phyloP scores from a whole-genome alignment of 108 stramenopile species.

The Nitzschia palea region DNA sequence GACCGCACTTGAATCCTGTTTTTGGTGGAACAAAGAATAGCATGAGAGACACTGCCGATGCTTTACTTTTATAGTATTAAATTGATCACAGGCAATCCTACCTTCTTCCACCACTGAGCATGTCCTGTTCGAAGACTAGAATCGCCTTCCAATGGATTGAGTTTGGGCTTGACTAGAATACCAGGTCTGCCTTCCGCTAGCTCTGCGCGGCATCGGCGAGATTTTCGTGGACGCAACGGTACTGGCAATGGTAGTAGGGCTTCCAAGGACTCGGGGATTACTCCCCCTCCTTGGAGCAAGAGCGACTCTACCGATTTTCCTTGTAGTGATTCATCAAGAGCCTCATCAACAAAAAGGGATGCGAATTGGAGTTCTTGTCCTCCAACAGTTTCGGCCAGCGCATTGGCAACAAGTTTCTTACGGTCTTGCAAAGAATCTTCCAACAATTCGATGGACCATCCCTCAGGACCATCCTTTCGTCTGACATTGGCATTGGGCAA shows the following conservation, averaged over 20 bases:
- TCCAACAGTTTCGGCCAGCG: slow-evolving; percentile 20
- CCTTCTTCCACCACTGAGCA: slow-evolving; percentile 83
- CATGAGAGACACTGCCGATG: slow-evolving; percentile 1
- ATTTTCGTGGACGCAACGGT: slow-evolving; percentile 59
- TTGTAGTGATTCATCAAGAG: slow-evolving; percentile 12
- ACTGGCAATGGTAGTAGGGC: slow-evolving; percentile 64
- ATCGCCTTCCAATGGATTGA: slow-evolving; percentile 91
- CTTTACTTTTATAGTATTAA: not conserved
- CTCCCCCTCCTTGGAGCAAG: slow-evolving; percentile 18
- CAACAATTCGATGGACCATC: slow-evolving; percentile 61
- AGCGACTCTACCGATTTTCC: slow-evolving; percentile 13
- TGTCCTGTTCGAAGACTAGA: slow-evolving; percentile 72
- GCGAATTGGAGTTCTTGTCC: slow-evolving; percentile 13
- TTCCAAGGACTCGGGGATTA: not conserved
- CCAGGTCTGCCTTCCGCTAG: slow-evolving; percentile 76
- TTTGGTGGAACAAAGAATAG: slow-evolving; percentile 1
- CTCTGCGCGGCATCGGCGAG: slow-evolving; percentile 75
- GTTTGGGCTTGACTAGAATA: slow-evolving; percentile 84
- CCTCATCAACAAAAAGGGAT: slow-evolving; percentile 14
- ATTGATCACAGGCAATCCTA: slow-evolving; percentile 15
- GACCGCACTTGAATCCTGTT: slow-evolving; percentile 78
- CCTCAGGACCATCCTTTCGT: slow-evolving; percentile 25
- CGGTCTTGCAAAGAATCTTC: slow-evolving; percentile 51
- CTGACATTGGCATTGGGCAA: slow-evolving; percentile 3
- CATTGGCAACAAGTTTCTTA: slow-evolving; percentile 20